phyloP scores from a whole-genome alignment of 192 early-diverging fungal genomes.

The Backusella circina region DNA sequence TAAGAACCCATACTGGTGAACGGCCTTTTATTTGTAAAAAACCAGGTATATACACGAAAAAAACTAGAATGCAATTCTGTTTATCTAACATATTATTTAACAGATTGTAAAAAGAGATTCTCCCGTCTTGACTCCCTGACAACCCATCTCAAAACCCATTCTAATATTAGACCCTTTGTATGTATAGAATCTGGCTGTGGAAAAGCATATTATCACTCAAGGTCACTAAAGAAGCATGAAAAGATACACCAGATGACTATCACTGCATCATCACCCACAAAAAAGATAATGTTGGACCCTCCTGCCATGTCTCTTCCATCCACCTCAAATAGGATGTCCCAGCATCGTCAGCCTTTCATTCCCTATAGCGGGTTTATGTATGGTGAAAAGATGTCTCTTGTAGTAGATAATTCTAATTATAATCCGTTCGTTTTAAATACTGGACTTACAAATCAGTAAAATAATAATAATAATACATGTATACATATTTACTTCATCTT shows the following conservation, averaged over 20 bases:
- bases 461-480: background rate
- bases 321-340: background rate
- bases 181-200: slow-evolving; percentile 46
- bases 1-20: slow-evolving; percentile 75
- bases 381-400: background rate
- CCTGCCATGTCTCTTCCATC: background rate
- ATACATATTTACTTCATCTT: background rate
- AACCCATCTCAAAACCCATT: slow-evolving; percentile 62
- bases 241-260: slow-evolving; percentile 41
- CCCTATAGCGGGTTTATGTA: background rate
- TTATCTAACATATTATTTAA: background rate
- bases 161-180: slow-evolving; percentile 51
- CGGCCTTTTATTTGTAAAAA: slow-evolving; percentile 64
- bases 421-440: background rate
- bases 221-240: slow-evolving; percentile 63
- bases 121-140: slow-evolving; percentile 71
- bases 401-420: background rate
- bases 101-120: slow-evolving; percentile 68
- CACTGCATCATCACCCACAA: background rate
- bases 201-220: slow-evolving; percentile 60
- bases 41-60: slow-evolving; percentile 19
- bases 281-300: background rate
- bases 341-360: background rate
- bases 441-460: background rate
- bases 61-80: background rate